These are phyloP conservation scores for Cyberlindnera samutprakarnensis DNA, from an alignment of 805 yeast species.

Conservation along the genomic window DNA sequence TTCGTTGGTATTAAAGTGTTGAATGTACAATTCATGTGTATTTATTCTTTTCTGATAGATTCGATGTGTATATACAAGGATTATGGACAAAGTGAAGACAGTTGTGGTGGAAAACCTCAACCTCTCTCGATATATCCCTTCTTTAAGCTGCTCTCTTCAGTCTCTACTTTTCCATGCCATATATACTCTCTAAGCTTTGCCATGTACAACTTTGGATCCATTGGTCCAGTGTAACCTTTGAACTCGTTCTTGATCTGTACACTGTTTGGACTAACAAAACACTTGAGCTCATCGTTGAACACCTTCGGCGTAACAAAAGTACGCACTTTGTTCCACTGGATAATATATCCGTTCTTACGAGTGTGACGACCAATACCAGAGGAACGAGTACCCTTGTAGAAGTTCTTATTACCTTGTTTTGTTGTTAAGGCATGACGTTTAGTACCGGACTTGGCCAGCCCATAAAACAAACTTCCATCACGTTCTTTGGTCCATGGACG, in stretches of 20 bases:
- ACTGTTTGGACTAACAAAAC: conserved; percentile 69
- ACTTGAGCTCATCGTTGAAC: conserved; percentile 44
- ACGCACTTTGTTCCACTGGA: conserved; percentile 81
- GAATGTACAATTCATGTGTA: too few relatives aligned
- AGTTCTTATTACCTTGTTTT: conserved; percentile 90
- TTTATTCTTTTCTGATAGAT: too few relatives aligned
- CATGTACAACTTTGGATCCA: conserved; percentile 67
- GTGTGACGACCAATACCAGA: conserved; percentile 85
- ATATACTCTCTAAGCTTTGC: conserved; percentile 70
- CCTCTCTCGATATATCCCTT: conserved; percentile 25
- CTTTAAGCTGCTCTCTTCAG: conserved; percentile 20
- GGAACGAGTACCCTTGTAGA: conserved; percentile 94
- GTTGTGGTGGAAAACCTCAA: too few relatives aligned
- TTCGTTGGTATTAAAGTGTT: too few relatives aligned
- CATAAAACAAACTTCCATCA: conserved; percentile 83
- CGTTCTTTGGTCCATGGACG: conserved; percentile 86
- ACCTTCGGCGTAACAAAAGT: conserved; percentile 76
- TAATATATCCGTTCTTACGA: conserved; percentile 61
- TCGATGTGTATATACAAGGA: background rate
- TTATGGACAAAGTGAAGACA: too few relatives aligned
- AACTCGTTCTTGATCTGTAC: conserved; percentile 65
- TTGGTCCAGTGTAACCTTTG: conserved; percentile 69
- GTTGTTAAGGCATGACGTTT: conserved; percentile 81
- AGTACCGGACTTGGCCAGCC: conserved; percentile 68
- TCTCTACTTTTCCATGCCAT: conserved; percentile 55